Evolutionary conservation across 371 early-diverging fungal species (phyloP).

Genomic region (Rhizopus arrhizus): DNA sequence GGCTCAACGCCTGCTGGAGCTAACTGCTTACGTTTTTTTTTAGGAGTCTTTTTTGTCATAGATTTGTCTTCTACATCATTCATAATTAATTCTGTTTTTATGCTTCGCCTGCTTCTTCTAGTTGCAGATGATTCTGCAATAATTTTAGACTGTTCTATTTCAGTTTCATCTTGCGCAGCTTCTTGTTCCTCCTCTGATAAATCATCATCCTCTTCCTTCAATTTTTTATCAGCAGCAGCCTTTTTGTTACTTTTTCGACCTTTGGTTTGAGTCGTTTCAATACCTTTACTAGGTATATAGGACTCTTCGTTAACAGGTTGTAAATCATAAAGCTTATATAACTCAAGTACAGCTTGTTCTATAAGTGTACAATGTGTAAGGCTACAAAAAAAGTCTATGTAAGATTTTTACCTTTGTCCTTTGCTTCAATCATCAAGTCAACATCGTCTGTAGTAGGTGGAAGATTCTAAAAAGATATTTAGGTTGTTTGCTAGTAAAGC

Average conservation of each 20-base stretch:
- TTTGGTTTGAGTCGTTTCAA: conserved; percentile 27
- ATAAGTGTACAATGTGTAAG: background rate
- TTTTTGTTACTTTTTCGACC: conserved; percentile 24
- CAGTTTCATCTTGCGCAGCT: background rate
- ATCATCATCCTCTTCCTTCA: background rate
- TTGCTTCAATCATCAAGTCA: conserved; percentile 62
- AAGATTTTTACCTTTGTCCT: conserved; percentile 47
- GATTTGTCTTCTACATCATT: too few relatives aligned
- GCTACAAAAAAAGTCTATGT: background rate
- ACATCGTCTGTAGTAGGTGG: conserved; percentile 55
- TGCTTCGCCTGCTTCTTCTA: background rate
- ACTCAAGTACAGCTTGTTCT: conserved; percentile 55
- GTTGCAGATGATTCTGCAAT: too few relatives aligned
- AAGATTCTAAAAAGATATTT: conserved; percentile 26
- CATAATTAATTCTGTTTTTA: too few relatives aligned
- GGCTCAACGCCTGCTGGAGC: background rate
- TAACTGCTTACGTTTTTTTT: too few relatives aligned
- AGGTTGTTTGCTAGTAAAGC: background rate
- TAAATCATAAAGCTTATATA: conserved; percentile 44
- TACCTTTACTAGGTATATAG: conserved; percentile 22
- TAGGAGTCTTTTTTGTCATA: too few relatives aligned
- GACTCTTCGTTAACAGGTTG: conserved; percentile 41
- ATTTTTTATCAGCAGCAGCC: background rate
- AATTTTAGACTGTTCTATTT: background rate
- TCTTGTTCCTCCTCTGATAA: conserved; percentile 8